Percentiles rank a stretch among this genome's conserved stretches.
Conservation (phyloP, 1,139 yeast species). For the Suhomyces bribrorum region DNA sequence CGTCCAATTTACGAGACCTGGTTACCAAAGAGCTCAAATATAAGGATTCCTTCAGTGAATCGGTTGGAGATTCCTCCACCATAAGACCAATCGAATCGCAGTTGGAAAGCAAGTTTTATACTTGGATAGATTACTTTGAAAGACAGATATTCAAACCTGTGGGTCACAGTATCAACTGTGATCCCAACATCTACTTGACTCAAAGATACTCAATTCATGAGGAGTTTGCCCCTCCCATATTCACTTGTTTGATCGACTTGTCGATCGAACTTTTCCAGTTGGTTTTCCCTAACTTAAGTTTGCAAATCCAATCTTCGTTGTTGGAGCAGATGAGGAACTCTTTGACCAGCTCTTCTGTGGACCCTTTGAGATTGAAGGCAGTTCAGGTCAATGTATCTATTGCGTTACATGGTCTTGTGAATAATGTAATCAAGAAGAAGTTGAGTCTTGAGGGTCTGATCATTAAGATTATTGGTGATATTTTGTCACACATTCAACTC, state of each 20-base stretch:
- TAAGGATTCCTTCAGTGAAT: conserved; percentile 6
- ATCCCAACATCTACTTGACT: conserved; percentile 33
- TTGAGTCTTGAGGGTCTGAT: conserved; percentile 45
- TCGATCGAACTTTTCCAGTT: conserved; percentile 76
- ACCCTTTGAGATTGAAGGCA: conserved; percentile 46
- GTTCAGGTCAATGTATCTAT: conserved; percentile 61
- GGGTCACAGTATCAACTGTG: conserved; percentile 35
- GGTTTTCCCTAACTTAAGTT: conserved; percentile 71
- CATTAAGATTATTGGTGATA: conserved; percentile 54
- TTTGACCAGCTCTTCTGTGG: conserved; percentile 29
- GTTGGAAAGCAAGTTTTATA: conserved; percentile 7
- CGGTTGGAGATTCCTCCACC: not conserved
- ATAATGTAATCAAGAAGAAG: conserved; percentile 30
- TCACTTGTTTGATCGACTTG: conserved; percentile 66
- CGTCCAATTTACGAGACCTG: conserved; percentile 2
- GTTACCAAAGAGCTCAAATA: conserved; percentile 8
- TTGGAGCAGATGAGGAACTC: conserved; percentile 75
- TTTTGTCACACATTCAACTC: conserved; percentile 51
- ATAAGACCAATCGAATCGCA: conserved; percentile 9
- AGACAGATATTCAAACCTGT: conserved; percentile 24
- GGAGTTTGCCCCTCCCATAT: conserved; percentile 32
- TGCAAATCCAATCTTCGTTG: conserved; percentile 81
- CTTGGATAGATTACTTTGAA: conserved; percentile 42
- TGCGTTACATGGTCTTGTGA: conserved; percentile 61
- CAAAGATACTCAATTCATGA: conserved; percentile 29